Evolutionary conservation across 495 filamentous ascomycete genomes (phyloP).

Genomic region (Pseudotulostoma volvatum): DNA sequence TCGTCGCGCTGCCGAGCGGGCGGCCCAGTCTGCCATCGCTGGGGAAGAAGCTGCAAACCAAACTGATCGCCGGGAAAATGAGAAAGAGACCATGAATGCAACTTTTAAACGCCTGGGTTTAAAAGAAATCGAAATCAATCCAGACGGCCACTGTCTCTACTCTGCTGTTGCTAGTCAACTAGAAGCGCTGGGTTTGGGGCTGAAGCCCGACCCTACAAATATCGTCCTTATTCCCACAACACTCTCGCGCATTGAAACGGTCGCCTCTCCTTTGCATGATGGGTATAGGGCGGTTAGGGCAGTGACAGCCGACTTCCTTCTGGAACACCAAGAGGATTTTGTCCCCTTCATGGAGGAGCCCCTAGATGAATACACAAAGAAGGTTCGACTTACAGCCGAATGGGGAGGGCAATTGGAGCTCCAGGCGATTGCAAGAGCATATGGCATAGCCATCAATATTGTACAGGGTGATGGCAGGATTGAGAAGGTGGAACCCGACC

Average conservation of each 20-base stretch:
- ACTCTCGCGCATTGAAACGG: conserved; percentile 27
- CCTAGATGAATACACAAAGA: conserved; percentile 52
- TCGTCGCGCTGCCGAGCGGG: conserved; percentile 69
- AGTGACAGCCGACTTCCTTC: conserved; percentile 40
- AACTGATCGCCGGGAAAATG: conserved; percentile 56
- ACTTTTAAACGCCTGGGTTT: conserved; percentile 46
- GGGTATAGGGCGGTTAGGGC: conserved; percentile 32
- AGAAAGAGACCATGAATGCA: conserved; percentile 50
- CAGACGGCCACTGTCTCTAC: conserved; percentile 95
- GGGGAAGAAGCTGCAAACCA: conserved; percentile 56
- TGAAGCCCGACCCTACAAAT: conserved; percentile 29
- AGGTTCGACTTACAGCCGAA: conserved; percentile 77
- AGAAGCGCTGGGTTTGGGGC: conserved; percentile 23
- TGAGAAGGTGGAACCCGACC: conserved; percentile 52
- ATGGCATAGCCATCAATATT: conserved; percentile 68
- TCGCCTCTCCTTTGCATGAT: conserved; percentile 25
- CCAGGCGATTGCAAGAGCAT: conserved; percentile 65
- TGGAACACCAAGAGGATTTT: conserved; percentile 42
- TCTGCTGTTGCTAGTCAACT: conserved; percentile 81
- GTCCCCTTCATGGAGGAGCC: conserved; percentile 68
- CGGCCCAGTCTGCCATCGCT: conserved; percentile 47
- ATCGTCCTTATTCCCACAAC: conserved; percentile 22
- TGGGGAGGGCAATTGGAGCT: conserved; percentile 94
- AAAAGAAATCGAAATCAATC: conserved; percentile 60
- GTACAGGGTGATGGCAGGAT: conserved; percentile 65